Base-by-base conservation (phyloP, 106 monocot species). In the Dioscorea dumetorum region DNA sequence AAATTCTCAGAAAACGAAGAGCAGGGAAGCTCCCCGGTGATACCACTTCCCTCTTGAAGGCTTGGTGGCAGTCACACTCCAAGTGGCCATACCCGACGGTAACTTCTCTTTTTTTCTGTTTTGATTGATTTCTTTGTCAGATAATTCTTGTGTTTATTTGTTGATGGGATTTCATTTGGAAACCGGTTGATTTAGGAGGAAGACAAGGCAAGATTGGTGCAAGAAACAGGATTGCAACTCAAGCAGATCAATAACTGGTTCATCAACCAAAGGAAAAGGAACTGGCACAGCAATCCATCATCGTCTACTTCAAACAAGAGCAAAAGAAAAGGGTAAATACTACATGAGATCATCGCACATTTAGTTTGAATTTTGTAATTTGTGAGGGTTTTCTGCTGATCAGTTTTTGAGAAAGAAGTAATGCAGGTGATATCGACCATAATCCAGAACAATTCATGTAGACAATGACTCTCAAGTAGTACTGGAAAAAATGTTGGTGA, bases 211-310 rank as follows among this genome's bases (percentile, higher is more conserved):
- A 57, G 85, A 17, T 54, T 95, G 13, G 95, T 95, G 53, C 85
- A 86, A 67, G 95, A 95, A 81, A 95, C 95, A 62, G 95, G 95
- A 33, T 35, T 95, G 69, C 95, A 95, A 14, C 80, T 95, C 50
- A 95, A 95, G 79, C 95, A 95, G 69, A 95, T 95, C 64, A 95
- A 95, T 70, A 95, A 95, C 72, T 95, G 95, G 95, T 95, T 95
- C 78, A 95, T 95, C 70, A 95, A 95, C 77, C 95, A 95, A 81
- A 79, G 95, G 73, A 95, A 95, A 77, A 72, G 95, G 77, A 95
- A 95, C 73, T 95, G 95, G 95, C 91, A 95, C 70, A 95, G 73
- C 70, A 95, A 95, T 62, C 88, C 95, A 21, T 88, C 95, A 17
- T 88, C 91, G n/a, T 88, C 95, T 18, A 67, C 79, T 1, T 20